phyloP scores from a whole-genome alignment of 75 land plant genomes.

The Cupressus sempervirens region DNA sequence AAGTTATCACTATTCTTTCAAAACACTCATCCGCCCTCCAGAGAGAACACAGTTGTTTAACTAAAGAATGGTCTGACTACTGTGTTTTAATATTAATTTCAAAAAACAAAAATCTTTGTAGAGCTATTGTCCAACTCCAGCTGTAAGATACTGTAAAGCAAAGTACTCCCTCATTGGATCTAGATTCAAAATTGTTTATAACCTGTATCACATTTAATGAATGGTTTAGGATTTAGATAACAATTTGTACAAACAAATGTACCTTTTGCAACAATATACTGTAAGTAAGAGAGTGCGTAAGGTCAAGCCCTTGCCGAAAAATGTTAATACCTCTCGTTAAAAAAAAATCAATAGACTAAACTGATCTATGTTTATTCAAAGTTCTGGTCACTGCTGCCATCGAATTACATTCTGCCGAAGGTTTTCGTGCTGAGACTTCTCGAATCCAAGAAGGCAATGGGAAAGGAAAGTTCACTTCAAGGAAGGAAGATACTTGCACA shows the following conservation, averaged over 20 bases:
- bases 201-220: not conserved
- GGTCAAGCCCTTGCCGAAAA: not conserved
- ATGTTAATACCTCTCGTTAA: not conserved
- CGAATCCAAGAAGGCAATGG: too few relatives aligned
- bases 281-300: not conserved
- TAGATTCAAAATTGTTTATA: not conserved
- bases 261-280: not conserved
- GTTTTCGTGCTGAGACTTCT: too few relatives aligned
- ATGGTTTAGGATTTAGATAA: not conserved
- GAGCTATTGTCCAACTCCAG: not conserved
- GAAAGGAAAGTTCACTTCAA: too few relatives aligned
- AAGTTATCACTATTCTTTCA: not conserved
- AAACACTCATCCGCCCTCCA: not conserved
- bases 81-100: not conserved
- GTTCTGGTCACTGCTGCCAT: too few relatives aligned
- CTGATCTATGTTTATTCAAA: not conserved
- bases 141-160: not conserved
- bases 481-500: too few relatives aligned
- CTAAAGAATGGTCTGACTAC: not conserved
- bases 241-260: not conserved
- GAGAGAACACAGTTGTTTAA: not conserved
- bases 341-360: not conserved
- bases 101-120: not conserved
- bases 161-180: not conserved
- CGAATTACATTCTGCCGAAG: too few relatives aligned